phyloP scores from a whole-genome alignment of 164 flowering plant species.

The Amborella trichopoda region DNA sequence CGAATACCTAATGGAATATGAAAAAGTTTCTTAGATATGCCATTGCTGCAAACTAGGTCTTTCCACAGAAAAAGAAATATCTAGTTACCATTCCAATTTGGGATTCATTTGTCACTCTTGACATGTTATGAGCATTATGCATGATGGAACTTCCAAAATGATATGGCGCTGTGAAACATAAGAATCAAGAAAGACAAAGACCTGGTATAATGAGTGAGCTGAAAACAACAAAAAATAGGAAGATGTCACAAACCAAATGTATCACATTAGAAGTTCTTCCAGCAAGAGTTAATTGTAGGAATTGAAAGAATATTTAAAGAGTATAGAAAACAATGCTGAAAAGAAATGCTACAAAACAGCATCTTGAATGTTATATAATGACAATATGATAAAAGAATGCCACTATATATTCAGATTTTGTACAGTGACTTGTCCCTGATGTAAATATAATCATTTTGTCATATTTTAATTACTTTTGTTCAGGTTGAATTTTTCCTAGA shows the following conservation, averaged over 20 bases:
- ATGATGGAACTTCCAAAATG: slow-evolving; percentile 18
- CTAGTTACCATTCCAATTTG: slow-evolving; percentile 29
- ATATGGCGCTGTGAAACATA: slow-evolving; percentile 26
- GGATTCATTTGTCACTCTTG: slow-evolving; percentile 19
- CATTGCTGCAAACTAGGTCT: no score
- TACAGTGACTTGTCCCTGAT: not conserved
- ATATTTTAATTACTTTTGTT: no score
- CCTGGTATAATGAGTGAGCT: not conserved
- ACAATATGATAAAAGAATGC: not conserved
- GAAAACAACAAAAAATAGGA: not conserved
- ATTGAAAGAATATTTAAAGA: not conserved
- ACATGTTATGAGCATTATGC: slow-evolving; percentile 18
- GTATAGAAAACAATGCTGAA: not conserved
- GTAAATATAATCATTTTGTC: no score
- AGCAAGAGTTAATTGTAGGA: not conserved
- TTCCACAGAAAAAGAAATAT: slow-evolving; percentile 2
- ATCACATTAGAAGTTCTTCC: not conserved
- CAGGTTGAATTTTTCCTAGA: no score
- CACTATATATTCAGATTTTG: no score
- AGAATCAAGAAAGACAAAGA: slow-evolving; percentile 1
- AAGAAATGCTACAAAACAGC: not conserved
- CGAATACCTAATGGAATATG: not conserved
- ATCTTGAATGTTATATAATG: not conserved
- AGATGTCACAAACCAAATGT: not conserved
- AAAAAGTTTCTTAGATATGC: no score